phyloP scores from a whole-genome alignment of 257 asterid species.

The Solanum chmielewskii region DNA sequence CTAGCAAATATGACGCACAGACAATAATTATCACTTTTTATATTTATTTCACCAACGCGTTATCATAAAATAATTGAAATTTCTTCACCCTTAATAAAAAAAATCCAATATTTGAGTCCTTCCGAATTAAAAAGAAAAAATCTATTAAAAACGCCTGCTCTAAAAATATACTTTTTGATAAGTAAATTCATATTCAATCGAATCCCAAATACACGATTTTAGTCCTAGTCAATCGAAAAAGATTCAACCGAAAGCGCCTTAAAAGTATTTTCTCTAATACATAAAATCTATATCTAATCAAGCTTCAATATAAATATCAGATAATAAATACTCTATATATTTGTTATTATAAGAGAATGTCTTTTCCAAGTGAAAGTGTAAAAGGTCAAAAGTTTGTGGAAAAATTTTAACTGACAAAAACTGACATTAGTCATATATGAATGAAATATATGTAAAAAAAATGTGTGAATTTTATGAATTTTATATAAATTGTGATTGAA shows the following conservation, averaged over 20 bases:
- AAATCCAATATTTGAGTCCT: background rate
- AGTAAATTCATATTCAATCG: background rate
- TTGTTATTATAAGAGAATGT: slow-evolving; percentile 12
- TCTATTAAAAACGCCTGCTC: background rate
- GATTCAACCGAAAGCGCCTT: background rate
- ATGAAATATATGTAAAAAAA: slow-evolving; percentile 4
- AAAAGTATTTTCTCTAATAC: fast-evolving
- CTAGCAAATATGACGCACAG: background rate
- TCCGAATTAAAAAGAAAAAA: background rate
- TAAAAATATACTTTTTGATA: background rate
- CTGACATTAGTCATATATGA: background rate
- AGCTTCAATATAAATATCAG: fast-evolving
- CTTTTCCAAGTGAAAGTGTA: slow-evolving; percentile 24
- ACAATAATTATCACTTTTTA: background rate
- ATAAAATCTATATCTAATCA: too few relatives aligned
- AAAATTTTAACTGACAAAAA: slow-evolving; percentile 23
- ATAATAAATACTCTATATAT: background rate
- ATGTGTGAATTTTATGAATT: slow-evolving; percentile 7
- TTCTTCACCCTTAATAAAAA: background rate
- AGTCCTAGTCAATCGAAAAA: too few relatives aligned
- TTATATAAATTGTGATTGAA: slow-evolving; percentile 5
- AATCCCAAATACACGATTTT: too few relatives aligned
- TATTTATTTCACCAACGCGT: background rate
- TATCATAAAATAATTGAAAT: background rate
- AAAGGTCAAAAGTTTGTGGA: slow-evolving; percentile 28